Percentiles rank a stretch among this genome's conserved stretches.
These are phyloP conservation scores for Fonsecaea multimorphosa DNA, from an alignment of 2,329 filamentous ascomycete species.

Conservation along the genomic window DNA sequence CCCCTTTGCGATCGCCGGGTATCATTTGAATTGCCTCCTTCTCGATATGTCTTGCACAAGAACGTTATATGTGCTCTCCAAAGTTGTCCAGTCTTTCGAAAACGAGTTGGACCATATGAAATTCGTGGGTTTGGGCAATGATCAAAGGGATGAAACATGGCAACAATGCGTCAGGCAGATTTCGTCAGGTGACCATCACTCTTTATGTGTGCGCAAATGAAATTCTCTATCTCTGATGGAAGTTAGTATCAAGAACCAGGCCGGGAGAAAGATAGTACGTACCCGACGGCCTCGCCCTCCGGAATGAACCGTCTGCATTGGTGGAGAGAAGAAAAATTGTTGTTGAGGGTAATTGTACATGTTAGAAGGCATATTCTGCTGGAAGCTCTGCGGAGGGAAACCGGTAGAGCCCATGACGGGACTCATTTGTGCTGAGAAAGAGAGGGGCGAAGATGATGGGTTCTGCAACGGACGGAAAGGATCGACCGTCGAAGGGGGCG, in stretches of 20 bases:
- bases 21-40: constrained; percentile 4
- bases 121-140: constrained; percentile 5
- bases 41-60: constrained; percentile 7
- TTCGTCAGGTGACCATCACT: background rate
- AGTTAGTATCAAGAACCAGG: background rate
- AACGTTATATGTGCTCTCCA: constrained; percentile 15
- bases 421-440: constrained; percentile 47
- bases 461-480: constrained; percentile 50
- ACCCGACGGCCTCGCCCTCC: constrained; percentile 55
- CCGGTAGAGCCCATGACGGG: constrained; percentile 53
- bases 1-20: constrained; percentile 3
- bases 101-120: background rate
- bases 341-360: constrained; percentile 61
- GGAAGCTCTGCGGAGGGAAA: constrained; percentile 54
- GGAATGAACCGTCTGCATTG: constrained; percentile 51
- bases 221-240: background rate
- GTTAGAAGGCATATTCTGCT: constrained; percentile 51
- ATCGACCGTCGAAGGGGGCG: constrained; percentile 49
- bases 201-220: background rate
- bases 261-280: constrained; percentile 16
- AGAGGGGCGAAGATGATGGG: constrained; percentile 47
- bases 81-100: background rate
- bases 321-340: constrained; percentile 45
- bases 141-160: constrained; percentile 4
- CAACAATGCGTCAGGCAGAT: background rate